phyloP scores from a whole-genome alignment of 106 monocot genomes.

The Dendrobium huoshanense region DNA sequence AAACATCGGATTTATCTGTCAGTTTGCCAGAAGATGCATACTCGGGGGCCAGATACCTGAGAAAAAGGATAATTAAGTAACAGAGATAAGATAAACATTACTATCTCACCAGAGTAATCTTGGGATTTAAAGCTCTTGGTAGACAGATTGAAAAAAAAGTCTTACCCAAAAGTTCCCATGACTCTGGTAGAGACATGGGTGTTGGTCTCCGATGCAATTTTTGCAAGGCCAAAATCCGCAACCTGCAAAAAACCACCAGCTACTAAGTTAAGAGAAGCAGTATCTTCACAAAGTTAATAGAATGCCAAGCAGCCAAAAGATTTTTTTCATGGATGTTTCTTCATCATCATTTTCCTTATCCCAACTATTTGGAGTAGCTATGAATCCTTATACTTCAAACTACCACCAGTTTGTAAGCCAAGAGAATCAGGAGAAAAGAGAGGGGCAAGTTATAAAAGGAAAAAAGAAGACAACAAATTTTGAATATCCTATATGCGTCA shows the following conservation, averaged over 20 bases:
- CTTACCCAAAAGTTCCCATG: constrained; percentile 16
- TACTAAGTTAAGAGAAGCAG: neutral
- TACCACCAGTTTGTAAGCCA: too few species aligned
- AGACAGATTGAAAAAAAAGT: neutral
- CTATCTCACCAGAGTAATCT: neutral
- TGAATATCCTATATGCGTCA: too few species aligned
- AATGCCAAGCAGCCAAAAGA: too few species aligned
- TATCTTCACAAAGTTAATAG: neutral
- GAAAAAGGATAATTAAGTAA: constrained; percentile 13
- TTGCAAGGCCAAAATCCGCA: constrained; percentile 21
- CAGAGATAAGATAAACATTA: neutral
- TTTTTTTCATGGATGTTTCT: too few species aligned
- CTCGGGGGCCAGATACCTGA: constrained; percentile 18
- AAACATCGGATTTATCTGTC: constrained; percentile 27
- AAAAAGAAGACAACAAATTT: neutral
- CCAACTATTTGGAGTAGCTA: too few species aligned
- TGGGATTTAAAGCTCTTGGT: neutral
- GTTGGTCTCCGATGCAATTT: constrained; percentile 13
- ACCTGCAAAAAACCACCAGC: constrained; percentile 11
- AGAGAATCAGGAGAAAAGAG: too few species aligned
- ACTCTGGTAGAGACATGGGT: constrained; percentile 15
- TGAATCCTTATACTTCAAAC: too few species aligned
- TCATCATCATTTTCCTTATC: too few species aligned
- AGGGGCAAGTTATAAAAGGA: neutral
- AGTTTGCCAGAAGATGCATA: constrained; percentile 27